Evolutionary conservation across 371 early-diverging fungal genomes (phyloP), one percentile per base, ranked within the genome.

Genomic region (Saksenaea vasiformis): DNA sequence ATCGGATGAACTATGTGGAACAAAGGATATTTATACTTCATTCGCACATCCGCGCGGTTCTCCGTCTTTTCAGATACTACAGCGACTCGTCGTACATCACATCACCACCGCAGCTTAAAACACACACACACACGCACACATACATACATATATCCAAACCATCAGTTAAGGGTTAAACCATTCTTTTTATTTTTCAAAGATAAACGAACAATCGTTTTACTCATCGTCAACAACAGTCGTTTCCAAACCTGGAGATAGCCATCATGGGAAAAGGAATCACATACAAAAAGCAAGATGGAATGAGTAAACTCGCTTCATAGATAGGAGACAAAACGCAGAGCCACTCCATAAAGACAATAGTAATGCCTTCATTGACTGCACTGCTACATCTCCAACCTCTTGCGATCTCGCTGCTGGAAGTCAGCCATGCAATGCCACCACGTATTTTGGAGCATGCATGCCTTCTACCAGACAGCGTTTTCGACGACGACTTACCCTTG

Each of bases 401-500:
- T 36, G 66, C 60, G 66, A 36, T 58, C 44, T 60, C 60, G 43
- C 66, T 55, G 66, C 55, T 55, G 61, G 66, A 65, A 65, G 60
- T 55, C 54, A 41, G 38, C 65, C 14, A 17, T 37, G 19, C 24
- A 19, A n/a, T 47, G 17, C 4, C 24, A 19, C 24, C n/a, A 47
- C 36, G 26, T 22, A 51, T 11, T n/a, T 11, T 53, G 43, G 36
- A 15, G 31, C 44, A 19, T 14, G 31, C 14, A 28, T 37, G 65
- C 51, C 39, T 58, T 17, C 65, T 65, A 65, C 65, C 58, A 60
- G 36, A 65, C 65, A 59, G 59, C 53, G 38, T 39, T 47, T 59
- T 54, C 53, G 54, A 37, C 31, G 13, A 3, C 26, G 13, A 28
- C 61, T 61, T 68, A 83, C 91, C 91, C 83, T 91, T 92, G 87